Evolutionary conservation across 129 eudicot species (phyloP).

Genomic region (Flaveria robusta): DNA sequence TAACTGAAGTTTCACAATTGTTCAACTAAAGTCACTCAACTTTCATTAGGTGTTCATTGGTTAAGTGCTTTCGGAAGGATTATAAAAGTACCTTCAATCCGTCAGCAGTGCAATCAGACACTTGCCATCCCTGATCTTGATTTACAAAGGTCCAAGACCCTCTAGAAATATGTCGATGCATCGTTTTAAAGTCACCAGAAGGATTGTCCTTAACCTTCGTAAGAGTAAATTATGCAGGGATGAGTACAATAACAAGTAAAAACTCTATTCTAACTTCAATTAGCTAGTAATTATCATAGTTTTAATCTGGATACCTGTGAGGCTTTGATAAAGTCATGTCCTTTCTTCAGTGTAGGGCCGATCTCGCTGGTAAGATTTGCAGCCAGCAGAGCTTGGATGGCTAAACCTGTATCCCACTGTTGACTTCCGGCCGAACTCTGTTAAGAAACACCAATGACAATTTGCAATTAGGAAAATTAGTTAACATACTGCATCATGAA

Average conservation of each 20-base stretch:
- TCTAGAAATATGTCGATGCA: slow-evolving; percentile 73
- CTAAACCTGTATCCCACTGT: slow-evolving; percentile 66
- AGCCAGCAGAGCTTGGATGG: slow-evolving; percentile 69
- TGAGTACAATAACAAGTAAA: no score
- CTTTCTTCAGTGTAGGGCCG: slow-evolving; percentile 59
- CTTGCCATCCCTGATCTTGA: slow-evolving; percentile 86
- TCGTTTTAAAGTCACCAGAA: slow-evolving; percentile 61
- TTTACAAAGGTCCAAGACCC: slow-evolving; percentile 84
- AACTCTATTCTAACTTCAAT: no score
- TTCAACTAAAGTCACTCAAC: no score
- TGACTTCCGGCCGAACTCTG: slow-evolving; percentile 79
- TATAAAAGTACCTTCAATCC: no score
- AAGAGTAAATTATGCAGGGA: not conserved
- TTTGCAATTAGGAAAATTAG: no score
- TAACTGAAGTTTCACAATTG: no score
- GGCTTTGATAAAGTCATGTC: slow-evolving; percentile 63
- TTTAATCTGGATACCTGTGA: slow-evolving; percentile 59
- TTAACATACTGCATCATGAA: no score
- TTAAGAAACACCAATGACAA: not conserved
- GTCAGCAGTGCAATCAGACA: no score
- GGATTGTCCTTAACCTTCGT: slow-evolving; percentile 69
- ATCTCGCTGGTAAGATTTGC: slow-evolving; percentile 51
- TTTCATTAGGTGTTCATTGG: no score
- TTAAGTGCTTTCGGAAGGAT: no score
- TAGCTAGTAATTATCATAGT: no score